These are phyloP conservation scores for Zasmidium cellare DNA, from an alignment of 2,329 filamentous ascomycete species.

Conservation along the genomic window DNA sequence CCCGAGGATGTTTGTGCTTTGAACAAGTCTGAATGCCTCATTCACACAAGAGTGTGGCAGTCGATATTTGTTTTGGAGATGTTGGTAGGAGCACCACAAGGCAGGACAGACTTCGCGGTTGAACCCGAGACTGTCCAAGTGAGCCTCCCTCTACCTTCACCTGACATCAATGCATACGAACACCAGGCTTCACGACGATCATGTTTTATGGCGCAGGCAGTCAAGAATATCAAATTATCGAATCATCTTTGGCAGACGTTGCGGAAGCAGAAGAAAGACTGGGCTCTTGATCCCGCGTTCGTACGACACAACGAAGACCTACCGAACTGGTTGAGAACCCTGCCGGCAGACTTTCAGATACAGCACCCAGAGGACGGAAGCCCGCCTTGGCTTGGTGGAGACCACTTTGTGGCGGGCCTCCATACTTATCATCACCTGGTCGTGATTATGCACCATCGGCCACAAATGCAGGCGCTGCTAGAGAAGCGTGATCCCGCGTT, in stretches of 20 bases:
- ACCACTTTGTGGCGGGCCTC: slow-evolving; percentile 84
- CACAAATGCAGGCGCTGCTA: slow-evolving; percentile 73
- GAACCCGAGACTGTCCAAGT: slow-evolving; percentile 76
- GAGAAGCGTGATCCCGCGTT: slow-evolving; percentile 77
- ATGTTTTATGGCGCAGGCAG: slow-evolving; percentile 74
- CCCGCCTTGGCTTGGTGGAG: slow-evolving; percentile 74
- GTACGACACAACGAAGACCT: slow-evolving; percentile 77
- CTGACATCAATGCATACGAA: slow-evolving; percentile 72
- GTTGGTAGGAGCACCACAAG: slow-evolving; percentile 93
- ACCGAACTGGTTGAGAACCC: slow-evolving; percentile 70
- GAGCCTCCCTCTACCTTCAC: slow-evolving; percentile 61
- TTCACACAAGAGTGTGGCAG: slow-evolving; percentile 89
- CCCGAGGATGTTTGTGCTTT: slow-evolving; percentile 69
- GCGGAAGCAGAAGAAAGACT: slow-evolving; percentile 75
- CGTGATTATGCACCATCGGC: slow-evolving; percentile 82
- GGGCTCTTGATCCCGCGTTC: slow-evolving; percentile 83
- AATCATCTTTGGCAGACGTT: slow-evolving; percentile 72
- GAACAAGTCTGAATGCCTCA: slow-evolving; percentile 71
- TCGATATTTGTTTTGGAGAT: slow-evolving; percentile 81
- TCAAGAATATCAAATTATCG: slow-evolving; percentile 75
- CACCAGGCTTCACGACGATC: slow-evolving; percentile 80
- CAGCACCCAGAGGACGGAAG: slow-evolving; percentile 76
- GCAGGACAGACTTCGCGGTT: slow-evolving; percentile 72
- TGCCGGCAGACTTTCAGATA: slow-evolving; percentile 77
- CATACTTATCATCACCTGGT: slow-evolving; percentile 86